Evolutionary conservation across 371 early-diverging fungal genomes (phyloP).

Genomic region (Syncephalis plumigaleata): DNA sequence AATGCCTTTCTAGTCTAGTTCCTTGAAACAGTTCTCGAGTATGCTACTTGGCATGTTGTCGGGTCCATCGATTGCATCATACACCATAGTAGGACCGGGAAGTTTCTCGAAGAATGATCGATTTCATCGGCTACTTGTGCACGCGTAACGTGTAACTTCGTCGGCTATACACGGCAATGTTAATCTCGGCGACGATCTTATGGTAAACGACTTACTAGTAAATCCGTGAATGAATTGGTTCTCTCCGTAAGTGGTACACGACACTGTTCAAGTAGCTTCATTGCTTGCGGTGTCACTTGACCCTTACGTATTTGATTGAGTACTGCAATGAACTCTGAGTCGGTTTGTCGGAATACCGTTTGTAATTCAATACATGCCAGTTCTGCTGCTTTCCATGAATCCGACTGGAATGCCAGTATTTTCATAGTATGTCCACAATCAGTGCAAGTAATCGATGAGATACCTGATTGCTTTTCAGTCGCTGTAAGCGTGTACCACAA

Average conservation of each 20-base stretch:
- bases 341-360: constrained; percentile 19
- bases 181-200: neutral
- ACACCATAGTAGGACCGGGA: constrained; percentile 2
- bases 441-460: neutral
- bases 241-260: neutral
- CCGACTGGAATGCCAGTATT: constrained; percentile 13
- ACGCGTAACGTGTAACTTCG: constrained; percentile 9
- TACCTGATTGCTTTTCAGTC: neutral
- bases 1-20: constrained; percentile 7
- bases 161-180: neutral
- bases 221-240: neutral
- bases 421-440: constrained; percentile 1
- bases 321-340: constrained; percentile 15
- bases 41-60: constrained; percentile 3
- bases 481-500: neutral
- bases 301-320: constrained; percentile 21
- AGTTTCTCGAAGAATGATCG: constrained; percentile 6
- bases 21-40: constrained; percentile 11
- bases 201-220: neutral
- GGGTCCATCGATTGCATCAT: constrained; percentile 7
- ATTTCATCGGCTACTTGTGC: constrained; percentile 14
- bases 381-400: constrained; percentile 12
- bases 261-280: neutral
- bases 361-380: constrained; percentile 12
- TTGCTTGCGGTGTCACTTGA: constrained; percentile 2